phyloP scores from a whole-genome alignment of 208 protist genomes.

The Wallacemonas sp. region DNA sequence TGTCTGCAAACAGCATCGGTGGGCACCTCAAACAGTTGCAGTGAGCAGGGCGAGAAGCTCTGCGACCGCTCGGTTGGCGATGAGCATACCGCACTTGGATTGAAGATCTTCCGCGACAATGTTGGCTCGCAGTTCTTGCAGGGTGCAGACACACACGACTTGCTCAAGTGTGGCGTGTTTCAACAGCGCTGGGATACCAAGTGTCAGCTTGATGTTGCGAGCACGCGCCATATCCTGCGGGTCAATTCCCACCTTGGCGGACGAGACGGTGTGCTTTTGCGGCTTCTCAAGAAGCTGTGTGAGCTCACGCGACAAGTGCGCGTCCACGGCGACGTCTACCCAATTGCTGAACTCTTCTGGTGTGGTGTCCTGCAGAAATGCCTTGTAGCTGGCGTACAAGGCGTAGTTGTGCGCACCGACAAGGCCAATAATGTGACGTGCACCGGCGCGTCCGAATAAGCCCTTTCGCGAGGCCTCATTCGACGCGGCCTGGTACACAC shows the following conservation, averaged over 20 bases:
- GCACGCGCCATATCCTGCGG: conserved; percentile 27
- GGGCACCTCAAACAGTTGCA: no score
- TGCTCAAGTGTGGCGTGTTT: conserved; percentile 55
- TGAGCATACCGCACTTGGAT: conserved; percentile 20
- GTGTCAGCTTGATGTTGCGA: conserved; percentile 55
- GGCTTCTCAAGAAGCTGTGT: not conserved
- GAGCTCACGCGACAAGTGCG: conserved; percentile 34
- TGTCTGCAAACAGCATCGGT: no score
- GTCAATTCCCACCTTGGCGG: not conserved
- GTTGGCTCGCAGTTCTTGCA: conserved; percentile 44
- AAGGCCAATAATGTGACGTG: conserved; percentile 25
- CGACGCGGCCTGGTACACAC: not conserved
- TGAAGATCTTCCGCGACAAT: conserved; percentile 36
- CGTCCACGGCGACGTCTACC: conserved; percentile 46
- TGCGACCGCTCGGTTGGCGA: conserved; percentile 10
- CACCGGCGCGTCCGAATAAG: conserved; percentile 9
- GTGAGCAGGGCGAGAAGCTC: not conserved
- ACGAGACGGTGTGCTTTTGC: not conserved
- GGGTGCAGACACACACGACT: conserved; percentile 47
- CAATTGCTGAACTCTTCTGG: conserved; percentile 62
- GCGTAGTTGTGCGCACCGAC: conserved; percentile 62
- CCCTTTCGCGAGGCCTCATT: conserved; percentile 7
- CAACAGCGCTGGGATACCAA: conserved; percentile 48
- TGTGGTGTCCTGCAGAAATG: conserved; percentile 43
- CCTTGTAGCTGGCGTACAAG: conserved; percentile 42